Base-by-base conservation (phyloP, 1,284 basidiomycete species). In the Sporisorium graminicola region DNA sequence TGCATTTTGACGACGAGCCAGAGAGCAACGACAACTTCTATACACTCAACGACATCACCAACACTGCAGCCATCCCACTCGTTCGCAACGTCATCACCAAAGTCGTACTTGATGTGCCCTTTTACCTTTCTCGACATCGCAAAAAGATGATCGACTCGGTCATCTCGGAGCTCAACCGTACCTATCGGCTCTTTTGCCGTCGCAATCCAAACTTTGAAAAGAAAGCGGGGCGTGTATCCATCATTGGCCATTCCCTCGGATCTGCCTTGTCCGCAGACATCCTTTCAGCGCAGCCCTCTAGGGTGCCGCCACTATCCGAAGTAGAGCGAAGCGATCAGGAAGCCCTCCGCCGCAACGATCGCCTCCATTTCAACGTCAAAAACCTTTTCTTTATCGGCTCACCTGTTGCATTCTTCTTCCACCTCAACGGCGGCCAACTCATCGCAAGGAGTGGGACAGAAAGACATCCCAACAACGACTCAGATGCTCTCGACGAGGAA, bases 311-410 rank as follows among this genome's bases (percentile, higher is more conserved):
- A 4, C 64, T 82, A 6, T 33, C 33, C 2, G 49, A 68, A 43
- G 42, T 66, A 18, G 64, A 64, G 6, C 24, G 43, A 16, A 20
- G 55, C 2, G 54, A 74, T 24, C 50, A 27, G 24, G 66, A 76
- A 24, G 56, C 62, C 3, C 55, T 69, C 0, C 65, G 64, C 18
- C 37, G 56, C 46, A 68, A 69, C 35, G 52, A 75, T 22, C 68
- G 73, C 22, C 58, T 83, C 16, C 77, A 80, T 33, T 83, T 83
- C 85, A 87, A 88, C 59, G 87, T 87, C 16, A 87, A 87, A 70
- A 87, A 87, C 58, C 82, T 89, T n/a, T 90, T 89, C 83, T 85
- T 89, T 20, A 86, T 87, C n/a, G 89, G 89, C 7, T 88, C 88
- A 57, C 89, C 89, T 1, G 82, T 89, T 0, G 87, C 88, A 0